Base-by-base conservation (phyloP, 768 basidiomycete genomes). In the Boletales sp. region DNA sequence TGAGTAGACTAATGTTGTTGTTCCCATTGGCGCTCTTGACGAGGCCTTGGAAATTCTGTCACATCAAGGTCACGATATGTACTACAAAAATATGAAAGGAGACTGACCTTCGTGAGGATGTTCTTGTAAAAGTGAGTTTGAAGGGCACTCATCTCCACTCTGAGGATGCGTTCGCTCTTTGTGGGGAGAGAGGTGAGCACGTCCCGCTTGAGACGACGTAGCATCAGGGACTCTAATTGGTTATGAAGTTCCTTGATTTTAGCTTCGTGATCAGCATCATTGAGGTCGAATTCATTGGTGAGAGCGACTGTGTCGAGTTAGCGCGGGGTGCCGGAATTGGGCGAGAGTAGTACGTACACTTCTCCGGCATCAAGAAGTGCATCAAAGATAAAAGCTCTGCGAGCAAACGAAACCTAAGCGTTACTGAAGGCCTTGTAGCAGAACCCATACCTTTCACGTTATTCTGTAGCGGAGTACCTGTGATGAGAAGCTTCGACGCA, bases 101-200 rank as follows among this genome's bases (percentile, higher is more conserved):
- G 24, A 42, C 73, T 17, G 50, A 86, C 90, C 82, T 88, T 94
- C 32, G 93, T 93, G 55, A 97, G 71, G 60, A 97, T 98, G 68
- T 97, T 98, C 78, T 97, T 97, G 77, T 99, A 99, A 64, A 94
- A 97, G 65, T 94, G 94, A 7, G 92, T 94, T 70, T 97, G 95
- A 65, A 98, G 81, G 45, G 90, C 82, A 64, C 84, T 87, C 94
- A 98, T 94, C 75, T 99, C 97, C 29, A 98, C 94, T 17, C 97
- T 84, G 40, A 99, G 74, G 58, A 98, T 99, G 35, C 94, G 87
- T 72, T 99, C 97, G 68, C 92, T 94, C 81, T 99, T 99, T 10
- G 94, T 94, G 6, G 97, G 97, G 43, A 99, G 72, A 37, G 90
- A 91, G 50, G 94, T 97, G 53, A 98, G 82, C 11, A 99, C 97